Evolutionary conservation across 2,329 filamentous ascomycete genomes (phyloP), one percentile per base, ranked within the genome.

Genomic region (Calonectria pteridis): DNA sequence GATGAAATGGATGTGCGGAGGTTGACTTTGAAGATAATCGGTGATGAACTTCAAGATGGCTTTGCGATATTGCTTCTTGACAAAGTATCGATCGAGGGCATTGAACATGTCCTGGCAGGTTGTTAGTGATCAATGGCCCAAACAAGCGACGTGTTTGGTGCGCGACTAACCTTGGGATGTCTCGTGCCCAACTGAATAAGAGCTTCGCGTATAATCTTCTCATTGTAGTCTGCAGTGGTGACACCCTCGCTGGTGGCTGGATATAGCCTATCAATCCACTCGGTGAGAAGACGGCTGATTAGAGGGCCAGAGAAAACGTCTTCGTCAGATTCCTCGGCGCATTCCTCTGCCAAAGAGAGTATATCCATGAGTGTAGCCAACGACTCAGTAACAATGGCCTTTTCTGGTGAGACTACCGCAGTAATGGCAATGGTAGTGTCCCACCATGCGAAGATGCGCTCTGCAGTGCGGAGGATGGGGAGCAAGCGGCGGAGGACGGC

Each of bases 1-100:
- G 43, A 95, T 90, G 51, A 93, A 88, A 80, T 97, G 91, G 2
- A 97, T 87, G 84, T 96, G 94, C 6, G 94, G 94, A n/a, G 94
- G 93, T 77, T 95, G 93, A 72, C 91, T 90, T 75, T 93, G 91
- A 46, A 97, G 89, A 76, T 95, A 96, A 55, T 93, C 91, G 80
- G 91, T 92, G 20, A 97, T 86, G 14, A 97, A 88, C 23, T 90
- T 89, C 35, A 96, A 84, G 11, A 91, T 89, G 73, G 91, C 90
- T 69, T 92, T 88, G 26, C 94, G 91, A 73, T 91, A 89, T 26
- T 91, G 88, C 75, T 88, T 91, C 75, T 91, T 90, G 31, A 93
- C 86, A 73, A 97, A 89, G 75, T 92, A 92, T 55, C 87, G 87
- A 80, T 96, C 90, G 28, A 96, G 84, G 2, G 90, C 88, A 16